Evolutionary conservation across 495 filamentous ascomycete genomes (phyloP).

Genomic region (Lichenothelia convexa): DNA sequence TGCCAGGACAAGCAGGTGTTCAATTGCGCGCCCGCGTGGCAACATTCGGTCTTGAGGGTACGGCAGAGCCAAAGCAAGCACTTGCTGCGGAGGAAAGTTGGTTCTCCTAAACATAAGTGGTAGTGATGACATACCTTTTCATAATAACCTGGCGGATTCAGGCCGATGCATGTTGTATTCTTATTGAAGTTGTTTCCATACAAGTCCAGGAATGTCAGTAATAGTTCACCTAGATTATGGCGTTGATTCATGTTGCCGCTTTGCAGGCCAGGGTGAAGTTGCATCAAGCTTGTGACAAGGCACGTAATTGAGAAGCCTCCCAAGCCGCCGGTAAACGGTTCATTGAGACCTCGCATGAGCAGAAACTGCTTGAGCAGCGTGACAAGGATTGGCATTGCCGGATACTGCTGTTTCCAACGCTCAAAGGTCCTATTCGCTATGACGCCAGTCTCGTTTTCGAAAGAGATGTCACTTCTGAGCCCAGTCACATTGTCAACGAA

Average conservation of each 20-base stretch:
- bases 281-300: slow-evolving; percentile 70
- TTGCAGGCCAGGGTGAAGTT: slow-evolving; percentile 52
- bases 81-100: no score
- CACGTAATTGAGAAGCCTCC: slow-evolving; percentile 90
- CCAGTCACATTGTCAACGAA: slow-evolving; percentile 56
- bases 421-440: slow-evolving; percentile 61
- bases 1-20: no score
- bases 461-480: slow-evolving; percentile 75
- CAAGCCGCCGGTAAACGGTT: slow-evolving; percentile 77
- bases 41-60: not conserved
- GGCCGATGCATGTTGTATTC: slow-evolving; percentile 43
- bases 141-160: slow-evolving; percentile 51
- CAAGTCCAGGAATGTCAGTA: slow-evolving; percentile 73
- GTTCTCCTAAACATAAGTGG: not conserved
- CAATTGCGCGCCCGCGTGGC: not conserved
- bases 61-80: no score
- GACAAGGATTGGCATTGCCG: slow-evolving; percentile 66
- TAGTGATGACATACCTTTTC: slow-evolving; percentile 38
- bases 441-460: slow-evolving; percentile 75
- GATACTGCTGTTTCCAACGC: slow-evolving; percentile 57
- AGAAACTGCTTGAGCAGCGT: slow-evolving; percentile 84
- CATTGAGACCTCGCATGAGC: slow-evolving; percentile 72
- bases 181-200: slow-evolving; percentile 71
- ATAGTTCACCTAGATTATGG: slow-evolving; percentile 52
- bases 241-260: slow-evolving; percentile 34